These are phyloP conservation scores for Clavariopsis aquatica DNA, from an alignment of 495 filamentous ascomycete species.

Conservation along the genomic window DNA sequence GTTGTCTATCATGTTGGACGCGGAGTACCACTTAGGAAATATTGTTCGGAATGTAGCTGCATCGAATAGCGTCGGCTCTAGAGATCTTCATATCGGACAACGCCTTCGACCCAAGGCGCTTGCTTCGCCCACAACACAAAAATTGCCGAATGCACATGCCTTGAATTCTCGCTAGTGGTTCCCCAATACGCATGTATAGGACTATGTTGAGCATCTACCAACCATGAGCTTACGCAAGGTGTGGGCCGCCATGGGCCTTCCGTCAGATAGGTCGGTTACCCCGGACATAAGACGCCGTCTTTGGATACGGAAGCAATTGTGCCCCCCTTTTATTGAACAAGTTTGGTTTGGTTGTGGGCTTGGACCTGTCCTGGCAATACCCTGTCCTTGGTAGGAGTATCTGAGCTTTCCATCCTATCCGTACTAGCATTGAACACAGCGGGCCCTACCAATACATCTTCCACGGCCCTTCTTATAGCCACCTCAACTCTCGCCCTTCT, in stretches of 20 bases:
- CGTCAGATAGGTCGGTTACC: neutral
- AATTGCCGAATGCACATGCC: no score
- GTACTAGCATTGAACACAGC: neutral
- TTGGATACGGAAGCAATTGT: neutral
- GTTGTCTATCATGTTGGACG: neutral
- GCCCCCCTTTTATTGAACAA: neutral
- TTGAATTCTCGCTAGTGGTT: neutral
- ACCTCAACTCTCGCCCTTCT: neutral
- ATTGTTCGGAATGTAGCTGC: neutral
- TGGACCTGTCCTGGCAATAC: neutral
- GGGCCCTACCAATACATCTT: neutral
- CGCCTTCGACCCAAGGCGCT: no score
- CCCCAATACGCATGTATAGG: slow-evolving; percentile 3
- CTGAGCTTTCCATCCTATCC: neutral
- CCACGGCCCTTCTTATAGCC: neutral
- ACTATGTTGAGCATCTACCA: slow-evolving; percentile 4
- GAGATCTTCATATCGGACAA: neutral
- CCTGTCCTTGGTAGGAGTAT: neutral
- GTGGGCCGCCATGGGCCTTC: neutral
- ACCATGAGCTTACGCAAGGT: neutral
- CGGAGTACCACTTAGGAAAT: neutral
- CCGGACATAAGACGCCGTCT: neutral
- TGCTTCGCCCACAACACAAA: no score
- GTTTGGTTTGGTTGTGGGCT: neutral
- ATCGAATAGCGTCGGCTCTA: neutral